Percentiles rank a stretch among this genome's conserved stretches.
Evolutionary conservation across 495 filamentous ascomycete genomes (phyloP).

Genomic region (Penicillium paradoxum): DNA sequence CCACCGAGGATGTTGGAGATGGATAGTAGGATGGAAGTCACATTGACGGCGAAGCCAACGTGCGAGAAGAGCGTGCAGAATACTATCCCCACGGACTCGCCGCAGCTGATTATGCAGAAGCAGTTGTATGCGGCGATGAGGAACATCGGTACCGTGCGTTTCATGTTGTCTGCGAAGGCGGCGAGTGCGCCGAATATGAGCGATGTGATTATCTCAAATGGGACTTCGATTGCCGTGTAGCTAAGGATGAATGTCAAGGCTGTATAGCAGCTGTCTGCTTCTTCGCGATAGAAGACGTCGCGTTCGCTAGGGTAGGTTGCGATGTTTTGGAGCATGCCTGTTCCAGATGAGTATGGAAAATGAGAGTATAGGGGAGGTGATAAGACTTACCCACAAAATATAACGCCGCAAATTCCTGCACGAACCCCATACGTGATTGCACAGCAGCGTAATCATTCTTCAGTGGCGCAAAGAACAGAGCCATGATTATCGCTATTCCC

Average conservation of each 20-base stretch:
- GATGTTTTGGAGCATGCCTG: conserved; percentile 74
- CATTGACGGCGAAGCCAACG: conserved; percentile 68
- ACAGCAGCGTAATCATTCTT: conserved; percentile 61
- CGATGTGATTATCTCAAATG: conserved; percentile 59
- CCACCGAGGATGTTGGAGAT: conserved; percentile 65
- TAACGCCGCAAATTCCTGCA: conserved; percentile 63
- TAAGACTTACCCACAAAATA: conserved; percentile 65
- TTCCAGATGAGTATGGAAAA: conserved; percentile 21
- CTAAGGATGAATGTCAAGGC: conserved; percentile 62
- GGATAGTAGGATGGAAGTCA: conserved; percentile 58
- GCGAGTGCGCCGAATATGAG: conserved; percentile 60
- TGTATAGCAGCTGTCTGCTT: conserved; percentile 62
- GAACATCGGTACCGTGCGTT: conserved; percentile 55
- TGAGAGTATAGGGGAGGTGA: not conserved
- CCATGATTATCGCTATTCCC: conserved; percentile 59
- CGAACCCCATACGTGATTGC: conserved; percentile 65
- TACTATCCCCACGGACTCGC: conserved; percentile 72
- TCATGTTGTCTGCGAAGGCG: conserved; percentile 56
- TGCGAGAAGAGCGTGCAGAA: conserved; percentile 72
- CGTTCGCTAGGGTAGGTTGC: conserved; percentile 65
- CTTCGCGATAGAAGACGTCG: conserved; percentile 66
- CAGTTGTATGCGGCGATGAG: conserved; percentile 62
- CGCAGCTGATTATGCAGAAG: conserved; percentile 67
- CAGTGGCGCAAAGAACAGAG: conserved; percentile 68
- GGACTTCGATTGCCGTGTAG: conserved; percentile 62